Evolutionary conservation across 2,329 filamentous ascomycete genomes (phyloP), one percentile per base, ranked within the genome.

Genomic region (Xylaria sp.): DNA sequence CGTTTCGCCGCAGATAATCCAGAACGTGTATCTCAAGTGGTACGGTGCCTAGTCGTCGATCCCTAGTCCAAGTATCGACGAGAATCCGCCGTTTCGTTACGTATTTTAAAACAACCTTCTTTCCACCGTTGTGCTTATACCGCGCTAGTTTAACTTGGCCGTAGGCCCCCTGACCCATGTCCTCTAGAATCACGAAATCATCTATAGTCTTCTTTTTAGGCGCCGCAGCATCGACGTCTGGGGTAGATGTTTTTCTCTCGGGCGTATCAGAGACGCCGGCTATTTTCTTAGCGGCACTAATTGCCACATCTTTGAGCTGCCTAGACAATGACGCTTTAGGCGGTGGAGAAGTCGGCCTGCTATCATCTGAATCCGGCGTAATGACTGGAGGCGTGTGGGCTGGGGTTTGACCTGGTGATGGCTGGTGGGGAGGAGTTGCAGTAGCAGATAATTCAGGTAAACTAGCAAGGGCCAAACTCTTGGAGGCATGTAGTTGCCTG

Each of bases 91-190:
- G 90, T 82, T 99, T 99, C 5, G 96, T 98, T 59, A 99, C 96
- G 79, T 97, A 99, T 80, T 99, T 99, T 77, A 99, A 87, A 23
- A 99, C 95, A 71, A 97, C 92, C 81, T 97, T 97, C 78, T 91
- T 92, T 61, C 88, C 84, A 27, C 84, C 89, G 60, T 87, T 89
- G 75, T 90, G 89, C 82, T 94, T 97, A 82, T 96, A 92, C 35
- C 94, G 90, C 61, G 93, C 95, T 57, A 99, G 87, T 80, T 99
- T 99, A 67, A 99, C 96, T 81, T 99, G 95, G 1, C 96, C 96
- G 78, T 99, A 99, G 1, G 96, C 96, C 48, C 96, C 96, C 81
- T 98, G 94, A 4, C 96, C 96, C 95, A 99, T 98, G 69, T 99
- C 96, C 81, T 99, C 96, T 13, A 99, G 84, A 69, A 99, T 95